A percentile compares a stretch with the other conserved stretches of the same genome.
Evolutionary conservation across 2,329 filamentous ascomycete genomes (phyloP).

Genomic region (Bipolaris oryzae): DNA sequence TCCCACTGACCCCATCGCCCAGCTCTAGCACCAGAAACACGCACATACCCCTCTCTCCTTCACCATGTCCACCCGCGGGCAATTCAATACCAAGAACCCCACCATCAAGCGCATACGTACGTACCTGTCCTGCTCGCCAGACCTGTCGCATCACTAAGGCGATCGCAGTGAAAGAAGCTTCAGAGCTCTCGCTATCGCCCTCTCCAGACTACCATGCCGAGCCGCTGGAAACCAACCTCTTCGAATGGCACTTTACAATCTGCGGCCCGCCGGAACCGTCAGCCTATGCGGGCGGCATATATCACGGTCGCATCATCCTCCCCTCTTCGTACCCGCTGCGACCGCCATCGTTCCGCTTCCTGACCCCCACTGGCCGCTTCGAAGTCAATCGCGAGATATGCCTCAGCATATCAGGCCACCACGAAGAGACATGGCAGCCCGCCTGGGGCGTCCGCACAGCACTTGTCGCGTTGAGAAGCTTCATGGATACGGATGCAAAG

Average conservation of each 20-base stretch:
- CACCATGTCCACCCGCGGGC: constrained; percentile 50
- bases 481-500: constrained; percentile 89
- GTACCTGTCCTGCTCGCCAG: constrained; percentile 30
- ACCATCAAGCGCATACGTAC: constrained; percentile 83
- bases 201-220: constrained; percentile 84
- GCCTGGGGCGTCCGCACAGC: constrained; percentile 96
- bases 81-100: constrained; percentile 76
- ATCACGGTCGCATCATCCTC: constrained; percentile 93
- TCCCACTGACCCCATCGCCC: background rate
- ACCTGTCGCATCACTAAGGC: constrained; percentile 22
- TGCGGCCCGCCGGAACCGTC: constrained; percentile 80
- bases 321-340: constrained; percentile 89
- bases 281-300: constrained; percentile 80
- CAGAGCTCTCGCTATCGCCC: constrained; percentile 79
- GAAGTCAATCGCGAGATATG: constrained; percentile 98
- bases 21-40: background rate
- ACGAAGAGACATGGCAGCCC: constrained; percentile 98
- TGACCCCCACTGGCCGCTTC: constrained; percentile 89
- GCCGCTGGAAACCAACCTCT: constrained; percentile 86
- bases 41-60: background rate
- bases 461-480: constrained; percentile 76
- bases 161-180: constrained; percentile 79
- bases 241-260: constrained; percentile 99
- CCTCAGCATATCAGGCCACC: constrained; percentile 88
- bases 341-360: constrained; percentile 93